Conservation (phyloP, 208 protist species). For the Leishmania amazonensis region DNA sequence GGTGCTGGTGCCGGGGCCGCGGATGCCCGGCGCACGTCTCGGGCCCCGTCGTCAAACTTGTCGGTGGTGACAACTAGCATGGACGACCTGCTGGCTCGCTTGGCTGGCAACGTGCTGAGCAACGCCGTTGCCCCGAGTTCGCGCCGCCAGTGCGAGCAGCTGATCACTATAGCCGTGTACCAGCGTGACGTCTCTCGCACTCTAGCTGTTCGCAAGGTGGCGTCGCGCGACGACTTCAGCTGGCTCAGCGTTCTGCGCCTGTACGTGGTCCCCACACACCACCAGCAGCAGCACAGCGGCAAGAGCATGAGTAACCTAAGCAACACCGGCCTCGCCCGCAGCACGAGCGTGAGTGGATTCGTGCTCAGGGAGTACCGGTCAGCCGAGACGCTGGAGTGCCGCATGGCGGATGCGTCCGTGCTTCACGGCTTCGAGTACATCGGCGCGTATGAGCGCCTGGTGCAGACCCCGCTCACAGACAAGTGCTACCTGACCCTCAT, state of each 20-base stretch:
- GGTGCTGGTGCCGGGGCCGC: not conserved
- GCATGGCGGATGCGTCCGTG: conserved; percentile 97
- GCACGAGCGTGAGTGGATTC: conserved; percentile 1
- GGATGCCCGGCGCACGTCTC: not conserved
- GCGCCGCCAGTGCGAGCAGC: conserved; percentile 95
- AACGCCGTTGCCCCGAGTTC: conserved; percentile 27
- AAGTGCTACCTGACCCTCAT: conserved; percentile 99
- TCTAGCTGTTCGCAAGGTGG: conserved; percentile 57
- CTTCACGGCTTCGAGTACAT: conserved; percentile 99
- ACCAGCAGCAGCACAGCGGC: conserved; percentile 13
- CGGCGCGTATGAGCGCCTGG: conserved; percentile 96
- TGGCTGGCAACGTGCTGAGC: conserved; percentile 72
- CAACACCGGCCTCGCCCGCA: conserved; percentile 6
- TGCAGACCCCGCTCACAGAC: conserved; percentile 99
- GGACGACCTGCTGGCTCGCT: conserved; percentile 82
- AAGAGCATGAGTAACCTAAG: not conserved
- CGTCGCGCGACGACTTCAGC: conserved; percentile 91
- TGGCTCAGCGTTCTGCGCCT: conserved; percentile 97
- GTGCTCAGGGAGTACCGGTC: conserved; percentile 2
- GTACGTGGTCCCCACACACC: conserved; percentile 67
- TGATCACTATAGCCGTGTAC: conserved; percentile 99
- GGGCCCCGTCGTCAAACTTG: not conserved
- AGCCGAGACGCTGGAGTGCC: conserved; percentile 78
- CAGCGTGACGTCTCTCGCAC: conserved; percentile 94
- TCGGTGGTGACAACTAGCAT: conserved; percentile 54